These are phyloP conservation scores for Erysiphe neolycopersici DNA, from an alignment of 2,329 filamentous ascomycete species.

Conservation along the genomic window DNA sequence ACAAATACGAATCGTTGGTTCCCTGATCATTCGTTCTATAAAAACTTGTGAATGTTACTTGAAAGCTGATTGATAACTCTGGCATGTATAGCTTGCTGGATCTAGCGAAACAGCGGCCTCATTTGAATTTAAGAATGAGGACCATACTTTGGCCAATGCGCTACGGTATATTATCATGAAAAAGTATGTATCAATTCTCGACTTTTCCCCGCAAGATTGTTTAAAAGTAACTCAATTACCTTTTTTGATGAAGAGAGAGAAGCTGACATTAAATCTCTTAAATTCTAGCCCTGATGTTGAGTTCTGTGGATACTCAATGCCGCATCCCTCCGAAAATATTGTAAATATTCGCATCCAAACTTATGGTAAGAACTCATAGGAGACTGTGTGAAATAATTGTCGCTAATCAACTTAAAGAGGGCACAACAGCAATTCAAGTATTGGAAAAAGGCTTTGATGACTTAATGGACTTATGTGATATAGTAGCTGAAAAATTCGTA, in stretches of 20 bases:
- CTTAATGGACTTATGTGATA: conserved; percentile 74
- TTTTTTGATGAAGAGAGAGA: not conserved
- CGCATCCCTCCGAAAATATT: conserved; percentile 81
- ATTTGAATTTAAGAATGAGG: conserved; percentile 82
- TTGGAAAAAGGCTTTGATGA: conserved; percentile 76
- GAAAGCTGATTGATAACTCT: not conserved
- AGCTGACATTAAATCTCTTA: not conserved
- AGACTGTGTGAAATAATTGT: not conserved
- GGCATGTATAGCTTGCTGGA: conserved; percentile 40
- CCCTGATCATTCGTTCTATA: not conserved
- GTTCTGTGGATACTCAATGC: conserved; percentile 94
- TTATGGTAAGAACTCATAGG: conserved; percentile 36
- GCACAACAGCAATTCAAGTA: conserved; percentile 56
- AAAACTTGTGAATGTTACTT: not conserved
- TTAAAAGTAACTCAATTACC: no score
- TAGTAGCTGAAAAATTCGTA: conserved; percentile 75
- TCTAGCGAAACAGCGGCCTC: conserved; percentile 71
- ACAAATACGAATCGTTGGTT: not conserved
- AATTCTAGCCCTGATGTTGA: conserved; percentile 61
- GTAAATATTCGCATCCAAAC: conserved; percentile 98
- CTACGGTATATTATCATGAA: conserved; percentile 94
- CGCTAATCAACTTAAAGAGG: conserved; percentile 25
- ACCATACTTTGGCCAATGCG: conserved; percentile 86
- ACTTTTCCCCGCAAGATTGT: not conserved
- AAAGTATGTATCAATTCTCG: conserved; percentile 34